Percentiles rank a stretch among this genome's conserved stretches.
These are phyloP conservation scores for Pseudofabraea citricarpa DNA, from an alignment of 2,329 filamentous ascomycete genomes.

Conservation along the genomic window DNA sequence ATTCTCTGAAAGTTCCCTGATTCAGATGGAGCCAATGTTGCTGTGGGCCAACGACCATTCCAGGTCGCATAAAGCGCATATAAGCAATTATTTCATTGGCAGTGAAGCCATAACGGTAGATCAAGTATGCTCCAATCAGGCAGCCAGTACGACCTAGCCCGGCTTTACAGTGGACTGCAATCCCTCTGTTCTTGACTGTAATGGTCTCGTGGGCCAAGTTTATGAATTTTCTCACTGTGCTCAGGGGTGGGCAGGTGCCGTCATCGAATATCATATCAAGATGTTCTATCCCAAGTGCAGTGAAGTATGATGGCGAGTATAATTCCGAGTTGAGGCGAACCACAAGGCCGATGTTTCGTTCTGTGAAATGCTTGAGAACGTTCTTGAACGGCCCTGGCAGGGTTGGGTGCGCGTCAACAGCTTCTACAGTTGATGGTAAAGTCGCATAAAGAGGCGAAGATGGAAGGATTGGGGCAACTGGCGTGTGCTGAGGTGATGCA, in stretches of 20 bases:
- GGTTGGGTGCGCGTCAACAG: slow-evolving; percentile 63
- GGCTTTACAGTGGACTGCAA: slow-evolving; percentile 98
- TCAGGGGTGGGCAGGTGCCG: slow-evolving; percentile 86
- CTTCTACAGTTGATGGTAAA: slow-evolving; percentile 71
- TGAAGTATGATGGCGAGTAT: slow-evolving; percentile 97
- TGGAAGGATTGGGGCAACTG: slow-evolving; percentile 66
- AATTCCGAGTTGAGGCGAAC: slow-evolving; percentile 93
- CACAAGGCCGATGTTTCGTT: slow-evolving; percentile 85
- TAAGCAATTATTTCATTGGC: slow-evolving; percentile 96
- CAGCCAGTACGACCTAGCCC: slow-evolving; percentile 93
- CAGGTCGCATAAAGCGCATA: slow-evolving; percentile 98
- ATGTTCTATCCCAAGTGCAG: slow-evolving; percentile 88
- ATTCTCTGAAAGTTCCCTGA: slow-evolving; percentile 95
- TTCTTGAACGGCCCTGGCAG: slow-evolving; percentile 92
- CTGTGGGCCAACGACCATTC: slow-evolving; percentile 97
- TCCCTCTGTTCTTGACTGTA: slow-evolving; percentile 81
- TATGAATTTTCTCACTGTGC: slow-evolving; percentile 91
- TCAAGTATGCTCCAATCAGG: slow-evolving; percentile 93
- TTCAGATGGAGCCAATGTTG: slow-evolving; percentile 99
- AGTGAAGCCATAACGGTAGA: slow-evolving; percentile 95
- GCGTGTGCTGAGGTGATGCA: slow-evolving; percentile 84
- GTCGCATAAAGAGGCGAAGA: slow-evolving; percentile 69
- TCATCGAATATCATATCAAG: slow-evolving; percentile 99
- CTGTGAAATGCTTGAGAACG: slow-evolving; percentile 82
- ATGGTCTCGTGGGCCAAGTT: slow-evolving; percentile 93